Conservation (phyloP, 768 basidiomycete species). For the Termitomyces sp. region DNA sequence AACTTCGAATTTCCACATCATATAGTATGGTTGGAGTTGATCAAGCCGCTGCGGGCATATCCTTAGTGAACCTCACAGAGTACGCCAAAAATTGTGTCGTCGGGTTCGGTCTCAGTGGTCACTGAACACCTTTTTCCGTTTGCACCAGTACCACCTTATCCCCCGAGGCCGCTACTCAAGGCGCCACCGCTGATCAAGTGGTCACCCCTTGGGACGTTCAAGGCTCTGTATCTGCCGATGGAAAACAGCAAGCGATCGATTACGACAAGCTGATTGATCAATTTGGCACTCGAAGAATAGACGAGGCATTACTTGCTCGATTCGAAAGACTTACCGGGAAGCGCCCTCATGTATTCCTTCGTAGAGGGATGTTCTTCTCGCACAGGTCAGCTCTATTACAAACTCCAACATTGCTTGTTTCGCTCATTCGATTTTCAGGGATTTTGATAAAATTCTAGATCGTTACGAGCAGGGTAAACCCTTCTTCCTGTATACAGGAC, state of each 20-base stretch:
- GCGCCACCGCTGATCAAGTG: slow-evolving; percentile 51
- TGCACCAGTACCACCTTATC: neutral
- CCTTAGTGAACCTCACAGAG: slow-evolving; percentile 3
- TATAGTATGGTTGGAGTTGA: slow-evolving; percentile 4
- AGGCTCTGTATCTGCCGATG: slow-evolving; percentile 82
- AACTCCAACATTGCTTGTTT: neutral
- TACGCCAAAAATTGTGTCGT: neutral
- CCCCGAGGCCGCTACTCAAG: neutral
- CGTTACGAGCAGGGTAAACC: slow-evolving; percentile 96
- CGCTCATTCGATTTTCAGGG: slow-evolving; percentile 41
- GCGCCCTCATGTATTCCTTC: slow-evolving; percentile 80
- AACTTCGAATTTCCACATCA: neutral
- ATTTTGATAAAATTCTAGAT: slow-evolving; percentile 90
- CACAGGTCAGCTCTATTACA: slow-evolving; percentile 64
- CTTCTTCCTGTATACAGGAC: slow-evolving; percentile 96
- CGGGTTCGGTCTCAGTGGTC: neutral
- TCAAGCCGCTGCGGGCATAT: slow-evolving; percentile 1
- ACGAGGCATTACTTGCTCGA: slow-evolving; percentile 70
- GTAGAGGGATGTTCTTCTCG: slow-evolving; percentile 95
- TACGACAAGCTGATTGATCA: slow-evolving; percentile 93
- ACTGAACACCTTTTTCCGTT: neutral
- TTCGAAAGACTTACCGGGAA: slow-evolving; percentile 91
- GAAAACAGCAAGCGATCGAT: slow-evolving; percentile 90
- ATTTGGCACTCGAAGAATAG: slow-evolving; percentile 86
- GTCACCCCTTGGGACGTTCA: slow-evolving; percentile 99